Percentiles rank a stretch among this genome's conserved stretches.
These are phyloP conservation scores for Bullera alba DNA, from an alignment of 768 basidiomycete genomes.

Conservation along the genomic window DNA sequence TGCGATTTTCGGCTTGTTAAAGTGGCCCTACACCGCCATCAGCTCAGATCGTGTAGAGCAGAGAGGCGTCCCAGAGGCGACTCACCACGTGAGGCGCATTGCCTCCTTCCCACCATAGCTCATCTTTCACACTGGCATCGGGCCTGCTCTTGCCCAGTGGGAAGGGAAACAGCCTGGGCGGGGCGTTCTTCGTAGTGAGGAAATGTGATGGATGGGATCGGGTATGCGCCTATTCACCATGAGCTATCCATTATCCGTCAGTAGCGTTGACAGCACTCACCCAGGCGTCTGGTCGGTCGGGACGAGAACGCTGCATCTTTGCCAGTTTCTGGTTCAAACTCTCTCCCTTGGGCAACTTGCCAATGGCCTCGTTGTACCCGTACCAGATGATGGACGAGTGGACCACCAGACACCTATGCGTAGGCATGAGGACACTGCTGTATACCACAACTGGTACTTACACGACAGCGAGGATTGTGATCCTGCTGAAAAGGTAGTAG, in stretches of 20 bases:
- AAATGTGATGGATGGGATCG: constrained; percentile 39
- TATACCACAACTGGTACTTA: constrained; percentile 6
- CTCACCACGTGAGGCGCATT: constrained; percentile 30
- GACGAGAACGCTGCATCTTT: constrained; percentile 12
- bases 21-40: constrained; percentile 32
- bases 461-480: constrained; percentile 30
- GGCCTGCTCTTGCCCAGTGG: constrained; percentile 19
- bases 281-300: constrained; percentile 29
- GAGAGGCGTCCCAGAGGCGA: background rate
- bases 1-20: constrained; percentile 31
- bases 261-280: constrained; percentile 12
- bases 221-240: constrained; percentile 22
- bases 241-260: background rate
- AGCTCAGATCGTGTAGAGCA: too few relatives aligned
- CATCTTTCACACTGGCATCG: constrained; percentile 17
- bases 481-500: constrained; percentile 25
- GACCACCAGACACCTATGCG: constrained; percentile 18
- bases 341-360: constrained; percentile 9
- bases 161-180: constrained; percentile 33
- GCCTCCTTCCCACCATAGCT: constrained; percentile 33
- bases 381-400: constrained; percentile 32
- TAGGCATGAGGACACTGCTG: background rate
- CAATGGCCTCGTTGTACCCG: constrained; percentile 29
- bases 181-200: constrained; percentile 28
- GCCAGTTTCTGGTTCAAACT: constrained; percentile 9